These are phyloP conservation scores for Ophiostoma ulmi DNA, from an alignment of 2,329 filamentous ascomycete genomes.

Conservation along the genomic window DNA sequence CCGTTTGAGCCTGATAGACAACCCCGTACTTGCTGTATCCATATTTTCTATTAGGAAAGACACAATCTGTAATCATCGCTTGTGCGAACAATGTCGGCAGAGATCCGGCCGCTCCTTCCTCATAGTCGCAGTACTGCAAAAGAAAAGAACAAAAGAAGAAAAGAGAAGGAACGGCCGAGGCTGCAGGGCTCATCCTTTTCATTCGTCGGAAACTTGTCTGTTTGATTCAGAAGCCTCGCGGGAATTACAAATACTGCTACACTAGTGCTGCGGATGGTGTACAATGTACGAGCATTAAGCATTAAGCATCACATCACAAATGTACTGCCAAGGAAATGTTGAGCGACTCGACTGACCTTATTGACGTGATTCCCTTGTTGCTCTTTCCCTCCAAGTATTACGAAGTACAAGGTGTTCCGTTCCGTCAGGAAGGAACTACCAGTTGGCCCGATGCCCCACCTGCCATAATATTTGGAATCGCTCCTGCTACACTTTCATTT, in stretches of 20 bases:
- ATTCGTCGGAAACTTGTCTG: background rate
- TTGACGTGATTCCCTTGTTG: background rate
- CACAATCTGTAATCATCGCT: constrained; percentile 2
- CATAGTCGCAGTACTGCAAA: background rate
- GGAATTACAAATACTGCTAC: background rate
- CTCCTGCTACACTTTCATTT: background rate
- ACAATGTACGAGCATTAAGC: background rate
- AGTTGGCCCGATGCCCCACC: constrained; percentile 16
- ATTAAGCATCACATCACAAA: background rate
- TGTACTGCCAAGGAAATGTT: background rate
- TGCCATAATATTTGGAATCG: constrained; percentile 17
- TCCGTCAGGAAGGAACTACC: constrained; percentile 4
- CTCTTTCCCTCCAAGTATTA: background rate
- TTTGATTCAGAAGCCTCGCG: background rate
- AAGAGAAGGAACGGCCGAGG: background rate
- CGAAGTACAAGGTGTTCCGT: background rate
- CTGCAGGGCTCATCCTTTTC: background rate
- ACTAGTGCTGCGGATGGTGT: background rate
- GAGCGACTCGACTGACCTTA: background rate
- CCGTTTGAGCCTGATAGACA: background rate
- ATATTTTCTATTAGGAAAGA: constrained; percentile 1
- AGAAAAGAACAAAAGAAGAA: too few species aligned
- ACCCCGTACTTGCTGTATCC: background rate
- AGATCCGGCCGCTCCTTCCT: background rate
- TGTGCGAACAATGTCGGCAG: background rate